These are phyloP conservation scores for Cantharellus cinnabarinus DNA, from an alignment of 768 basidiomycete genomes.

Conservation along the genomic window DNA sequence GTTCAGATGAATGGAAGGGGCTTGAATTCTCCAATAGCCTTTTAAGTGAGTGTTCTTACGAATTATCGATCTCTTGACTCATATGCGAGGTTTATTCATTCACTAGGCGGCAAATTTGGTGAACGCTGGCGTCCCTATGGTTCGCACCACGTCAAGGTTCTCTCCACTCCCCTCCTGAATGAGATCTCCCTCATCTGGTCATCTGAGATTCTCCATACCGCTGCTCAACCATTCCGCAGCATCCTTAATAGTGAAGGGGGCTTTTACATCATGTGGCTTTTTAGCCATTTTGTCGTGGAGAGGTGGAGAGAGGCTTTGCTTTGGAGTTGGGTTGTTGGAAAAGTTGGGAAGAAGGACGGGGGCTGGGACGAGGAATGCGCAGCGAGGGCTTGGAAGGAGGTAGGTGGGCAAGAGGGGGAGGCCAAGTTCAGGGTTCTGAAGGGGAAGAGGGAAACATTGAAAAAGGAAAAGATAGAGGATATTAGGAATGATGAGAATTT, in stretches of 20 bases:
- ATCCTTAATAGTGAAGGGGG: slow-evolving; percentile 2
- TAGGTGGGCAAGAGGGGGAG: slow-evolving; percentile 3
- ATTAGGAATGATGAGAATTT: slow-evolving; percentile 1
- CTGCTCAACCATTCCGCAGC: slow-evolving; percentile 2
- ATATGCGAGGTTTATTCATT: background rate
- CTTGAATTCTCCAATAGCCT: slow-evolving; percentile 8
- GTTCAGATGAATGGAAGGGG: slow-evolving; percentile 10
- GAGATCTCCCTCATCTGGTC: slow-evolving; percentile 10
- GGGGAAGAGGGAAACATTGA: slow-evolving; percentile 2
- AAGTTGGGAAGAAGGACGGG: slow-evolving; percentile 1
- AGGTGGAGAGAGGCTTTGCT: slow-evolving; percentile 7
- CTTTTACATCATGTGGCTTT: slow-evolving; percentile 1
- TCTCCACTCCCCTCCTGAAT: slow-evolving; percentile 8
- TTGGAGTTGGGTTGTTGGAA: slow-evolving; percentile 10
- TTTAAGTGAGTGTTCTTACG: slow-evolving; percentile 5
- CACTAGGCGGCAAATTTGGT: slow-evolving; percentile 12
- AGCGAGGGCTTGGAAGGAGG: slow-evolving; percentile 3
- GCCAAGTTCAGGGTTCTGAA: background rate
- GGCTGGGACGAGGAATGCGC: slow-evolving; percentile 6
- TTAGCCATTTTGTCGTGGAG: slow-evolving; percentile 5
- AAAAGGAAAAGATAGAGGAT: background rate
- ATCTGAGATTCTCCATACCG: slow-evolving; percentile 6
- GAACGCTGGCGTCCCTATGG: slow-evolving; percentile 11
- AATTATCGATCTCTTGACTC: background rate
- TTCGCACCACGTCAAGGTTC: slow-evolving; percentile 10